Base-by-base conservation (phyloP, 371 early-diverging fungal species). In the Lichtheimia hyalospora region DNA sequence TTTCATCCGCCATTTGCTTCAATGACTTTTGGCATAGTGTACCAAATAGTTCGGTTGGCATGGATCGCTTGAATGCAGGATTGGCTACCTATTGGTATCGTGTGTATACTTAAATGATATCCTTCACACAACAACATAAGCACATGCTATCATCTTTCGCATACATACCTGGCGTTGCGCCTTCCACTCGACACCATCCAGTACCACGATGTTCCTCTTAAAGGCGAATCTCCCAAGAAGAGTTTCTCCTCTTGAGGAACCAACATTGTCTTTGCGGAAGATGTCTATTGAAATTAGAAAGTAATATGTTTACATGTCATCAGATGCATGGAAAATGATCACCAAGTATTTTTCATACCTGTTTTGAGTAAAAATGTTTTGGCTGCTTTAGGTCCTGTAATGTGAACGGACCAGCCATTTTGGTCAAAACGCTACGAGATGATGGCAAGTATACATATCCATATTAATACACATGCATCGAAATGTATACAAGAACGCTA, bases 31-130 rank as follows among this genome's bases (percentile, higher is more conserved):
- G 24, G 0, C 68, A 53, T 1, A 69, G 21, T 3, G 50, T 41
- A 3, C 72, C 74, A 61, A 70, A 63, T 12, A 70, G 34, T 2
- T 53, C 28, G 1, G 56, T 62, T 23, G 70, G 70, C 67, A 66
- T 63, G 13, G 67, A 56, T 20, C 70, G 61, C 54, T 63, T 57
- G 40, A 70, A 70, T 2, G 63, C 70, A 48, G 62, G 68, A 18
- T 68, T 64, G 57, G 60, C 59, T 39, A 63, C 53, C 49, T 58
- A 44, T n/a, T 51, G 14, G 16, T 18, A 7, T 18, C 1, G 12
- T 3, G 10, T 39, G 28, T 15, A 18, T 2, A 34, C 20, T 50
- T 51, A 8, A 14, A 14, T 23, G 15, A 25, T 1, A 34, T 21
- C 18, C 40, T 28, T 27, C 15, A 25, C 13, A 4, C 46, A n/a